A percentile compares a stretch with the other conserved stretches of the same genome.
phyloP scores from a whole-genome alignment of 1,284 basidiomycete genomes.

The Irpex sp. region DNA sequence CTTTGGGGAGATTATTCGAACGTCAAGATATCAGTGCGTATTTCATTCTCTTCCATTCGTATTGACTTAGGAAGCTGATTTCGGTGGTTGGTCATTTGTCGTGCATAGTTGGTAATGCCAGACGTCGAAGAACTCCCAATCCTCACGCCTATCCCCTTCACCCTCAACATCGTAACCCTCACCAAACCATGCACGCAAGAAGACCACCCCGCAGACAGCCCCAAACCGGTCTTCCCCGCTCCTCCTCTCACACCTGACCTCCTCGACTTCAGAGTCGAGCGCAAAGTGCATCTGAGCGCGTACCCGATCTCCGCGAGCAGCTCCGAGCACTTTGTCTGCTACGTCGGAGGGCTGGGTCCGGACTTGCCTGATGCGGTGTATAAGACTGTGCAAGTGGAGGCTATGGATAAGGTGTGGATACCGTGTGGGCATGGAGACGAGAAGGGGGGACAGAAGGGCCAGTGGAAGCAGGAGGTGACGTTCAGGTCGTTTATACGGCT shows the following conservation, averaged over 20 bases:
- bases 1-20: slow-evolving; percentile 19
- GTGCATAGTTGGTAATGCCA: slow-evolving; percentile 13
- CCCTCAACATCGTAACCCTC: slow-evolving; percentile 12
- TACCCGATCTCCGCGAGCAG: not conserved
- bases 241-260: slow-evolving; percentile 12
- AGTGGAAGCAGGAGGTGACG: slow-evolving; percentile 15
- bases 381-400: slow-evolving; percentile 2
- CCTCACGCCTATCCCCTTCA: slow-evolving; percentile 16
- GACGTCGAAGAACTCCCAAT: slow-evolving; percentile 9
- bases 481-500: slow-evolving; percentile 10
- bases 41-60: not conserved
- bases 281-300: not conserved
- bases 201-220: slow-evolving; percentile 1
- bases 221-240: slow-evolving; percentile 12
- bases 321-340: not conserved
- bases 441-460: slow-evolving; percentile 5
- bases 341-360: slow-evolving; percentile 3
- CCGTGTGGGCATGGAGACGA: slow-evolving; percentile 6
- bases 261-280: slow-evolving; percentile 11
- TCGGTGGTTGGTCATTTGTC: too few relatives aligned
- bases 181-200: slow-evolving; percentile 12
- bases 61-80: too few relatives aligned
- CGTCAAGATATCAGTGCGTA: slow-evolving; percentile 13
- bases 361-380: not conserved
- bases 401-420: slow-evolving; percentile 14